Base-by-base conservation (phyloP, 352 stramenopile genomes). In the Globisporangium alternatum region DNA sequence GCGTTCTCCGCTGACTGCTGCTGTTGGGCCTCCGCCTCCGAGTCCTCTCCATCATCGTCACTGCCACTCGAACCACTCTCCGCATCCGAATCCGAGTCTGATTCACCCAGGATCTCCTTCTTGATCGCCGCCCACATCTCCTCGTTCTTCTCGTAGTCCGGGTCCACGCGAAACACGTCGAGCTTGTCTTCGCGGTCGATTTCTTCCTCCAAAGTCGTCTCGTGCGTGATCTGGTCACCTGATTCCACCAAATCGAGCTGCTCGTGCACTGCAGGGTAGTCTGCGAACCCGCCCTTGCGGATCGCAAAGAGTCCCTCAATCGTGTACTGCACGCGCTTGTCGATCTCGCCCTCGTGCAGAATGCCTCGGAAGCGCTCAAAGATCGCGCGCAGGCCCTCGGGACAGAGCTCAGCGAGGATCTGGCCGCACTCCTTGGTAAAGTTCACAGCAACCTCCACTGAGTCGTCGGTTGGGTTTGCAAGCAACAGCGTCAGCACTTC, bases 191-290 rank as follows among this genome's bases (percentile, higher is more conserved):
- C 90, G 39, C 90, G 91, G 65, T 98, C 89, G 33, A 99, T 89
- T 30, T 97, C 89, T 67, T 99, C 97, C 67, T 99, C 97, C 47
- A 99, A 78, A 31, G 89, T 89, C 43, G 98, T 88, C 66, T 99
- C 95, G 72, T 99, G 98, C 0, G 96, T 99, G 68, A 99, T 99
- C 81, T 99, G 97, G 72, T 99, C 98, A 13, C 98, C 96, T 0
- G 87, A 86, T 75, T 99, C 97, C 7, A 99, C 97, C 15, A 99
- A 70, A 76, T 99, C 97, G 55, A 99, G 79, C 69, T 99, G 85
- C 43, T 97, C 78, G 41, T 97, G 81, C 5, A 99, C 80, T 0
- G 88, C 93, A 0, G 96, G 96, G 77, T 98, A 98, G 60, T 99
- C 96, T 0, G 75, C 81, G 71, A 99, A 99, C 0, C 88, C 89